Percentiles rank a stretch among this genome's conserved stretches.
phyloP scores from a whole-genome alignment of 2,329 filamentous ascomycete species.

The Lachnellula suecica region DNA sequence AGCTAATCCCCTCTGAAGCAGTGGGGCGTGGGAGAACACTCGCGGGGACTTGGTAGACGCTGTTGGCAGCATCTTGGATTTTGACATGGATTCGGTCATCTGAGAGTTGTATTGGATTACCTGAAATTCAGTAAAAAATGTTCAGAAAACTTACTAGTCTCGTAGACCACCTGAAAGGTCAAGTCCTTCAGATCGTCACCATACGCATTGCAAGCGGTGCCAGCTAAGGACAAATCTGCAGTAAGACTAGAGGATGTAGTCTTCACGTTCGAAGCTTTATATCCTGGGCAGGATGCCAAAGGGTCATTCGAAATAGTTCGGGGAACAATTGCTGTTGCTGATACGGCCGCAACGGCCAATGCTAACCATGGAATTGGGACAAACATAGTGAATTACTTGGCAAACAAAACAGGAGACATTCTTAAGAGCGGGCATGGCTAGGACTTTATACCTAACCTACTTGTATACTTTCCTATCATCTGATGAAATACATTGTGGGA shows the following conservation, averaged over 20 bases:
- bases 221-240: slow-evolving; percentile 69
- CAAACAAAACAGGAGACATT: background rate
- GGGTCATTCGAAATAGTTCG: slow-evolving; percentile 13
- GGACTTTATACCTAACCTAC: no score
- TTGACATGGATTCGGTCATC: slow-evolving; percentile 62
- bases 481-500: no score
- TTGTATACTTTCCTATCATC: no score
- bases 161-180: slow-evolving; percentile 59
- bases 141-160: slow-evolving; percentile 41
- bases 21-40: slow-evolving; percentile 54
- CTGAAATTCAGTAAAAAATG: background rate
- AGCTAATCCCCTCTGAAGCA: slow-evolving; percentile 30
- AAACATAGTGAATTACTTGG: slow-evolving; percentile 12
- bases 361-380: slow-evolving; percentile 14
- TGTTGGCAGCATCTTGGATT: slow-evolving; percentile 57
- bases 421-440: no score
- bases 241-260: slow-evolving; percentile 54
- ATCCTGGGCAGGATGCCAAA: slow-evolving; percentile 58
- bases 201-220: slow-evolving; percentile 71
- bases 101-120: slow-evolving; percentile 25
- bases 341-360: slow-evolving; percentile 13
- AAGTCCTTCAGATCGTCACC: slow-evolving; percentile 68
- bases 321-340: slow-evolving; percentile 8
- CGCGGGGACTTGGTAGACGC: slow-evolving; percentile 63
- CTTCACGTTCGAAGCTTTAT: slow-evolving; percentile 60